These are phyloP conservation scores for Plasmodium ovale DNA, from an alignment of 169 alveolate genomes.

Conservation along the genomic window DNA sequence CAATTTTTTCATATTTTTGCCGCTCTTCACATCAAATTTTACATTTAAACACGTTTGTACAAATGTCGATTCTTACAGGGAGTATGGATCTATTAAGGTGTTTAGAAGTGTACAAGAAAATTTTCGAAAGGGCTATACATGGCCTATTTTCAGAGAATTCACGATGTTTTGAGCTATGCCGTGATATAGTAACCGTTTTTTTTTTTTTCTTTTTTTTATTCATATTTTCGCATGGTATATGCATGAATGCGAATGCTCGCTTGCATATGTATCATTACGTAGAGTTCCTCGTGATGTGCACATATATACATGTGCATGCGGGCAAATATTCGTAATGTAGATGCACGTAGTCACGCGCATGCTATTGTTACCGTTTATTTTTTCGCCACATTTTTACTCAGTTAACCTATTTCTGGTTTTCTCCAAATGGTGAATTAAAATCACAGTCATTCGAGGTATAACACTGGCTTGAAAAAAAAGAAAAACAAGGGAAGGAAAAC, in stretches of 20 bases:
- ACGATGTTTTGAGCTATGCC: constrained; percentile 35
- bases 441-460: constrained; percentile 38
- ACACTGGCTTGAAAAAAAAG: not conserved
- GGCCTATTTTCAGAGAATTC: constrained; percentile 23
- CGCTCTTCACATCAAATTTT: not conserved
- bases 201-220: not conserved
- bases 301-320: not conserved
- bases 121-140: constrained; percentile 29
- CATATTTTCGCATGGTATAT: not conserved
- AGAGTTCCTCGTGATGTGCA: not conserved
- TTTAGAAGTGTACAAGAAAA: constrained; percentile 41
- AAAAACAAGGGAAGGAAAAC: not conserved
- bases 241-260: too few relatives aligned
- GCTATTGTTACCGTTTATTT: constrained; percentile 1
- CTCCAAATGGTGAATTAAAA: constrained; percentile 46
- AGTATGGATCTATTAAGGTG: constrained; percentile 1
- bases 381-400: constrained; percentile 9
- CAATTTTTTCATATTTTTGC: not conserved
- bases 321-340: not conserved
- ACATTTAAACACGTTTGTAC: not conserved
- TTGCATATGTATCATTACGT: not conserved
- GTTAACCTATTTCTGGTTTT: constrained; percentile 56
- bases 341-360: not conserved
- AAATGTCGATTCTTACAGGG: constrained; percentile 9
- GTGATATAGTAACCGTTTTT: constrained; percentile 41